Percentiles rank a stretch among this genome's conserved stretches.
Conservation (phyloP, 306 rosid species). For the Adenanthera pavonina region DNA sequence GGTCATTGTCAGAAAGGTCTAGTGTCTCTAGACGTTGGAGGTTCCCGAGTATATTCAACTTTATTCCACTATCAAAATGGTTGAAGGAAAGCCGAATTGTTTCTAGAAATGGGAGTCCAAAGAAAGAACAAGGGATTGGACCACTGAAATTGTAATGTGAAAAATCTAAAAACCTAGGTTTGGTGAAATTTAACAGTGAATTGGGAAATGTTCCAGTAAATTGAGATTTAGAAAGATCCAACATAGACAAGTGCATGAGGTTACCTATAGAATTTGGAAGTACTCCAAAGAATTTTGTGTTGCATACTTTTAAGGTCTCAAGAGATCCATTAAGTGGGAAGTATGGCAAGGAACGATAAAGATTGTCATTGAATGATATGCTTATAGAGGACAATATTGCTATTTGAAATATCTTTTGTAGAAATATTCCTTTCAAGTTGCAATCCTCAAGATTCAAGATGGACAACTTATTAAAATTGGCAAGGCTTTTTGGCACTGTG, state of each 20-base stretch:
- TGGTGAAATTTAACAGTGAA: neutral
- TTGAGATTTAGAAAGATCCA: neutral
- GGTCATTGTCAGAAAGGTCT: constrained; percentile 52
- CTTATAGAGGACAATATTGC: no score
- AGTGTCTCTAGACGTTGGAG: constrained; percentile 35
- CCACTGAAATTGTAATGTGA: neutral
- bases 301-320: no score
- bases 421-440: constrained; percentile 34
- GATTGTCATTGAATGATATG: no score
- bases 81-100: neutral
- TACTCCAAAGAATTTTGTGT: no score
- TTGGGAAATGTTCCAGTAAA: neutral
- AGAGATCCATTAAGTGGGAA: no score
- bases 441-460: neutral
- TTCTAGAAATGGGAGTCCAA: neutral
- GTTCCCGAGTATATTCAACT: neutral
- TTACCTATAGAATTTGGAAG: neutral
- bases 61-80: neutral
- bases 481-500: constrained; percentile 18
- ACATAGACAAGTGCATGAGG: neutral
- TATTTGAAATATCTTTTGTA: constrained; percentile 30
- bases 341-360: no score
- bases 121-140: neutral
- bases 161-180: neutral
- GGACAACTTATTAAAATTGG: constrained; percentile 22